Evolutionary conservation across 2,329 filamentous ascomycete genomes (phyloP).

Genomic region (Penicillium janthinellum): DNA sequence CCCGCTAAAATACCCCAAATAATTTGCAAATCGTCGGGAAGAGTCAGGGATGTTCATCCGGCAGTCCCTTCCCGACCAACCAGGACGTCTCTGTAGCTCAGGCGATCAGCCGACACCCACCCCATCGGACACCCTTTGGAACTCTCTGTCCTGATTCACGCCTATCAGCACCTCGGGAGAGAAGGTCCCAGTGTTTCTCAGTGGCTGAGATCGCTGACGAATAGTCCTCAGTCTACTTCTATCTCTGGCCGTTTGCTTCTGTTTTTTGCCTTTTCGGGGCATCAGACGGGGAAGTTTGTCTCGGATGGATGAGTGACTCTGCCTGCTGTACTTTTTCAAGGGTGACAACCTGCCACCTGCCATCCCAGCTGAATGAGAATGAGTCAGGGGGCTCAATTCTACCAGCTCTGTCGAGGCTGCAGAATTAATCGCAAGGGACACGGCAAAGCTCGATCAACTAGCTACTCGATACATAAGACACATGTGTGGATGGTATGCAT

Average conservation of each 20-base stretch:
- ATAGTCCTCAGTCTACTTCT: not conserved
- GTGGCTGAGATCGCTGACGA: slow-evolving; percentile 17
- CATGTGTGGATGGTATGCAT: not conserved
- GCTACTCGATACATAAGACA: not conserved
- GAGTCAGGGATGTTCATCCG: not conserved
- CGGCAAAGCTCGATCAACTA: not conserved
- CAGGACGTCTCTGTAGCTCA: not conserved
- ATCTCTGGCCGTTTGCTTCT: not conserved
- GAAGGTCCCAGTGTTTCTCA: slow-evolving; percentile 9
- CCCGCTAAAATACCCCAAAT: not conserved
- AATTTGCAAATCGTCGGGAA: not conserved
- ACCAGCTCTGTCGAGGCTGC: not conserved
- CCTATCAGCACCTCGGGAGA: slow-evolving; percentile 23
- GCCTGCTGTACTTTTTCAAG: not conserved
- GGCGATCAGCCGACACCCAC: slow-evolving; percentile 24
- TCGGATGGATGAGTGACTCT: slow-evolving; percentile 18
- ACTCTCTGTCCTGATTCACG: not conserved
- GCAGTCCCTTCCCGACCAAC: not conserved
- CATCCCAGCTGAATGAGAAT: not conserved
- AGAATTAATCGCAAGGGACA: not conserved
- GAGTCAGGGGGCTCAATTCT: slow-evolving; percentile 15
- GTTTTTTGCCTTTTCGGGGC: not conserved
- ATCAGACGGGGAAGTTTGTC: slow-evolving; percentile 13
- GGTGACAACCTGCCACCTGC: slow-evolving; percentile 5
- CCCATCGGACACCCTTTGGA: not conserved